These are phyloP conservation scores for grape (Vitis vinifera) DNA, from an alignment of 164 flowering plant species.

Conservation along the genomic window DNA sequence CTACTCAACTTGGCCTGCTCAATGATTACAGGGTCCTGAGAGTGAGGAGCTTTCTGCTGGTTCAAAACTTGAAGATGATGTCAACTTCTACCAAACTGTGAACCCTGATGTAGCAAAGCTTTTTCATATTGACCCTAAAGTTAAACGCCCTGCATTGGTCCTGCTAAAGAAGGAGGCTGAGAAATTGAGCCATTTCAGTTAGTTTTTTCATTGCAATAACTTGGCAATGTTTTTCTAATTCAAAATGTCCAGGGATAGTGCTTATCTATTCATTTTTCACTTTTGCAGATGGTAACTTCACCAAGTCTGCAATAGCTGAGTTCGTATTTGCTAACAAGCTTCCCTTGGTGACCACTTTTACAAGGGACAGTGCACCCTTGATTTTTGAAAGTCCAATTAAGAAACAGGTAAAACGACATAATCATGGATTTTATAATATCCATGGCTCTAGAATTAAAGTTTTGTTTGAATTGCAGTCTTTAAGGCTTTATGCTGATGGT, in stretches of 20 bases:
- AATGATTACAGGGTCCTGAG: conserved; percentile 67
- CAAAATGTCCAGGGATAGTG: neutral
- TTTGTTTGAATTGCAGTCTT: neutral
- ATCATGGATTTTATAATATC: neutral
- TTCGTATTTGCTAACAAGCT: conserved; percentile 85
- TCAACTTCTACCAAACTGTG: conserved; percentile 86
- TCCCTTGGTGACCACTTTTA: conserved; percentile 79
- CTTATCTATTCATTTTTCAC: conserved; percentile 5
- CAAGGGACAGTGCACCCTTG: conserved; percentile 76
- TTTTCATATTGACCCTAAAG: conserved; percentile 68
- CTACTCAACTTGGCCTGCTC: neutral
- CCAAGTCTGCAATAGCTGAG: conserved; percentile 63
- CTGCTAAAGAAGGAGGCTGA: conserved; percentile 87
- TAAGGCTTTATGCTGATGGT: neutral
- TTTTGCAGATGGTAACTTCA: conserved; percentile 74
- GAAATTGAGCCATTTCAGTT: conserved; percentile 75
- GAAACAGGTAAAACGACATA: conserved; percentile 63
- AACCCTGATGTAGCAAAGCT: conserved; percentile 81
- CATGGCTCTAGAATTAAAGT: neutral
- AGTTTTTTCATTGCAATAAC: conserved; percentile 10
- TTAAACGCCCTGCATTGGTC: conserved; percentile 82
- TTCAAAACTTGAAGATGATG: conserved; percentile 85
- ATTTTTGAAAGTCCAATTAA: conserved; percentile 85
- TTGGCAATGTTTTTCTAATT: conserved; percentile 5
- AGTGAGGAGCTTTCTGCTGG: conserved; percentile 87